These are phyloP conservation scores for Vanderwaltozyma tropicalis DNA, from an alignment of 805 yeast genomes.

Conservation along the genomic window DNA sequence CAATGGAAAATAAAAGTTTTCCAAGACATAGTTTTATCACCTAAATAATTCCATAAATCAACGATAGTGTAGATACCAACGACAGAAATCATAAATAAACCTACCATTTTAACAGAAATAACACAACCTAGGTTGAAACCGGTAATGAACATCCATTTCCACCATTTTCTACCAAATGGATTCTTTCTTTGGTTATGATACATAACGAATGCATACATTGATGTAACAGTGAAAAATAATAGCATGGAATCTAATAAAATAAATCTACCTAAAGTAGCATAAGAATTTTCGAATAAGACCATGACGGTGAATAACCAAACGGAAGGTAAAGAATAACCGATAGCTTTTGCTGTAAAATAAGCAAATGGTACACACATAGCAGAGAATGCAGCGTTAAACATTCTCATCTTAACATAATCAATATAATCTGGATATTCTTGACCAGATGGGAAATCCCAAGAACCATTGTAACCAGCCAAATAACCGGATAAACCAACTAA, in stretches of 20 bases:
- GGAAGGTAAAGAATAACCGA: constrained; percentile 41
- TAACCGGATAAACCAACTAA: constrained; percentile 69
- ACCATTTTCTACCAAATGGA: constrained; percentile 75
- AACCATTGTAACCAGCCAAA: constrained; percentile 65
- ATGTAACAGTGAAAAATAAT: constrained; percentile 62
- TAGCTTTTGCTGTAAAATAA: constrained; percentile 53
- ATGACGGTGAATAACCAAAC: constrained; percentile 52
- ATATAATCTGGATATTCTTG: constrained; percentile 49
- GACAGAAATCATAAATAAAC: constrained; percentile 75
- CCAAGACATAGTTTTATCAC: constrained; percentile 48
- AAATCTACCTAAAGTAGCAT: constrained; percentile 61
- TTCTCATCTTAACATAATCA: constrained; percentile 56
- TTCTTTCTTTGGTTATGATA: constrained; percentile 38
- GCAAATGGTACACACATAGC: constrained; percentile 60
- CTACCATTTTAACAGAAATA: constrained; percentile 93
- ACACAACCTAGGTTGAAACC: constrained; percentile 86
- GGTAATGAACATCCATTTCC: constrained; percentile 80
- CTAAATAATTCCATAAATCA: constrained; percentile 78
- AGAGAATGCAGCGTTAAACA: constrained; percentile 60
- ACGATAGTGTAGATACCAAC: constrained; percentile 84
- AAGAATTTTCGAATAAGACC: constrained; percentile 60
- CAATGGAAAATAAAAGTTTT: constrained; percentile 47
- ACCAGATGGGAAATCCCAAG: constrained; percentile 69
- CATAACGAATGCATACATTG: constrained; percentile 49
- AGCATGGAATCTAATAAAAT: constrained; percentile 70